These are phyloP conservation scores for Colletotrichum melonis DNA, from an alignment of 2,329 filamentous ascomycete genomes.

Conservation along the genomic window DNA sequence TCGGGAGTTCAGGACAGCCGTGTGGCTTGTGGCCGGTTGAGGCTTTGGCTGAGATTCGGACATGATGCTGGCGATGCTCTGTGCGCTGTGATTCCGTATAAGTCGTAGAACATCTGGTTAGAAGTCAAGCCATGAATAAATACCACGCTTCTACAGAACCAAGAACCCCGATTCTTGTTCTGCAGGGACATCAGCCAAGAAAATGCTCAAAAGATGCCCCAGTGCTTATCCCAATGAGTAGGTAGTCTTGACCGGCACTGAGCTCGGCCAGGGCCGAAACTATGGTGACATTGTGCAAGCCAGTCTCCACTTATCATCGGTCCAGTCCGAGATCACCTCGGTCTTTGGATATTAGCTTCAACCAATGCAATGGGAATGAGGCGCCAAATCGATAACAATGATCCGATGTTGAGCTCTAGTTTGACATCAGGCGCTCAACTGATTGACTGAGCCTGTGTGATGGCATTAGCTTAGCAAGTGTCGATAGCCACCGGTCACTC, in stretches of 20 bases:
- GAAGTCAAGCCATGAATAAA: neutral
- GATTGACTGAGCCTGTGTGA: neutral
- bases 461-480: neutral
- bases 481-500: neutral
- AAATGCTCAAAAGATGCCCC: too few relatives aligned
- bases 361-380: neutral
- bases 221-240: neutral
- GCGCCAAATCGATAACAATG: neutral
- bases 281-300: neutral
- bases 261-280: slow-evolving; percentile 11
- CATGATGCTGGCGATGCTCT: neutral
- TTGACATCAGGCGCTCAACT: too few relatives aligned
- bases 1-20: slow-evolving; percentile 39
- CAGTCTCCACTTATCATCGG: neutral
- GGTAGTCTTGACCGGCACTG: neutral
- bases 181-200: neutral
- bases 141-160: neutral
- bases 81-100: neutral
- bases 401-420: neutral
- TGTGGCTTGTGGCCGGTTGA: slow-evolving; percentile 35
- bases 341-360: neutral
- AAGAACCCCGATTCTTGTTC: neutral
- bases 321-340: neutral
- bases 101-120: neutral
- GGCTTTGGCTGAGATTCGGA: slow-evolving; percentile 7